phyloP scores from a whole-genome alignment of 306 rosid genomes.

The Rosa rugosa region DNA sequence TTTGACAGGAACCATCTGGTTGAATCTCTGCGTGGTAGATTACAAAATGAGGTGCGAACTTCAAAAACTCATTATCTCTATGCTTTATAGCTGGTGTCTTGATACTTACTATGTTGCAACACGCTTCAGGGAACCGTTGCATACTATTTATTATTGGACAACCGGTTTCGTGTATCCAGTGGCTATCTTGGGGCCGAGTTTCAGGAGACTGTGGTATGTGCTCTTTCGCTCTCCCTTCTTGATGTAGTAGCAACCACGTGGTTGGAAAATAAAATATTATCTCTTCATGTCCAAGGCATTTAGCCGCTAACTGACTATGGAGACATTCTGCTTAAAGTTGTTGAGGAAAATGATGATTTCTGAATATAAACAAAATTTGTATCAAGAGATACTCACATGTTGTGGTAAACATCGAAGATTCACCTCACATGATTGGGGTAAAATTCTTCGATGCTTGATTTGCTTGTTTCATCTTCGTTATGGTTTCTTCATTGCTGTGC shows the following conservation, averaged over 20 bases:
- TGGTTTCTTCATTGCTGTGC: not conserved
- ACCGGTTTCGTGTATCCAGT: slow-evolving; percentile 69
- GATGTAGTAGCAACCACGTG: not conserved
- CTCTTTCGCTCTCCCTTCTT: not conserved
- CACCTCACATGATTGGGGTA: not conserved
- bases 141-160: slow-evolving; percentile 78
- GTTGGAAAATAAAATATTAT: not conserved
- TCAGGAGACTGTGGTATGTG: slow-evolving; percentile 79
- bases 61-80: slow-evolving; percentile 20
- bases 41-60: slow-evolving; percentile 71
- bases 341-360: not conserved
- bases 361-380: not conserved
- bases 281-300: slow-evolving; percentile 5
- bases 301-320: not conserved
- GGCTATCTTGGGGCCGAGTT: slow-evolving; percentile 96
- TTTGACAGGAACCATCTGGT: slow-evolving; percentile 66
- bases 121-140: slow-evolving; percentile 89
- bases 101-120: slow-evolving; percentile 16
- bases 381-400: not conserved
- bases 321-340: not conserved
- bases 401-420: not conserved
- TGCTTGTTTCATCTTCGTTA: not conserved
- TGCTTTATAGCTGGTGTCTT: slow-evolving; percentile 21
- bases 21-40: slow-evolving; percentile 78
- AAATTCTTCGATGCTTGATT: not conserved